Evolutionary conservation across 352 stramenopile genomes (phyloP), one percentile per base, ranked within the genome.

Genomic region (Globisporangium paddicum): DNA sequence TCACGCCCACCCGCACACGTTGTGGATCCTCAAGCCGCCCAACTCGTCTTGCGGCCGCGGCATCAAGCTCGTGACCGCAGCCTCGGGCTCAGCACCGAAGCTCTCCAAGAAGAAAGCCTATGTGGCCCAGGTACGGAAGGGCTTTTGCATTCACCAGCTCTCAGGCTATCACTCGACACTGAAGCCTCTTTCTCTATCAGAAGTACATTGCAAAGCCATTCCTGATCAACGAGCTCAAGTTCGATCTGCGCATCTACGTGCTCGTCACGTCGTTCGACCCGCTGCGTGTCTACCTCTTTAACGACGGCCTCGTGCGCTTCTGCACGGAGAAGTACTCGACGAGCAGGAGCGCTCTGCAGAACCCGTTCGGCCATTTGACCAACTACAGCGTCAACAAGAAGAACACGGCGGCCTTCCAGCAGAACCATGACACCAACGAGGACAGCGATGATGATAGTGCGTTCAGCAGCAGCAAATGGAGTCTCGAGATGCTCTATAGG

Each of bases 331-430:
- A 88, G 32, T 93, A 90, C 60, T 90, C 80, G 21, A 86, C 67
- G 1, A 72, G 51, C 34, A 81, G 80, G 30, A 77, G 68, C 5
- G 82, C 86, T 7, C 41, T 96, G 52, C 70, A 88, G 28, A 95
- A 91, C 58, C 75, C 73, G 3, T 97, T 93, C 61, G 80, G 80
- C 0, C 88, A 97, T 64, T 66, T 97, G n/a, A 97, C 90, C 11
- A 97, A 97, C 69, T 97, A 95, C 77, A 90, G 75, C 56, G 84
- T 97, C 55, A 97, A 97, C 69, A 96, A 97, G 66, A 94, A 89
- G 49, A 96, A 90, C 64, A 73, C 66, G 26, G 63, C 69, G 1
- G 70, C 63, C 2, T 96, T 95, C 62, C 69, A 90, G 62, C 74
- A 81, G 18, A 90, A 88, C 40, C 69, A 89, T 52, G 77, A 86